phyloP scores from a whole-genome alignment of 352 stramenopile species.

The Phytophthora niederhauseri region DNA sequence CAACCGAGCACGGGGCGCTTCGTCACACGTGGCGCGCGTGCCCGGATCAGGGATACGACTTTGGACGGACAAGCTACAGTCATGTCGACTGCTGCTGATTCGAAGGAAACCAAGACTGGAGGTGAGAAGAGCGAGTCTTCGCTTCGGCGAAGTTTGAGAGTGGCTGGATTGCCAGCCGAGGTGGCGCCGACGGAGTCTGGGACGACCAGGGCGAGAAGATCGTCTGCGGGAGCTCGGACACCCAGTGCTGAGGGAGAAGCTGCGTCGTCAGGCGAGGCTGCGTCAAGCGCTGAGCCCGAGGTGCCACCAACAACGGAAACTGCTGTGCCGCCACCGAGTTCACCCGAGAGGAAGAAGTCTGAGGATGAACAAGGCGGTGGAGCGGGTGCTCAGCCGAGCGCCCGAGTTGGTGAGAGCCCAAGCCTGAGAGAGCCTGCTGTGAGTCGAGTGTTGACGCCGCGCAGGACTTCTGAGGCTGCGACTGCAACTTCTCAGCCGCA shows the following conservation, averaged over 20 bases:
- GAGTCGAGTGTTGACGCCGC: neutral
- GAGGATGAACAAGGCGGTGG: neutral
- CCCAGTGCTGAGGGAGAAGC: neutral
- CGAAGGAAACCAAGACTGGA: neutral
- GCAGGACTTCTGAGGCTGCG: neutral
- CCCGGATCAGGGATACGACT: too few relatives aligned
- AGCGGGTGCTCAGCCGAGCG: neutral
- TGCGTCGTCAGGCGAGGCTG: neutral
- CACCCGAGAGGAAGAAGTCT: neutral
- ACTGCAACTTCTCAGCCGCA: neutral
- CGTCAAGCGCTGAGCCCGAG: neutral
- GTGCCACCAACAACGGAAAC: neutral
- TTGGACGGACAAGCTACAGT: too few relatives aligned
- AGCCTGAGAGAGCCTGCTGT: neutral
- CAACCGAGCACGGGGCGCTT: neutral
- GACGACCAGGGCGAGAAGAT: neutral
- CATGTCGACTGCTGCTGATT: too few relatives aligned
- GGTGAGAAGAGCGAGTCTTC: neutral
- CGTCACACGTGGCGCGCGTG: too few relatives aligned
- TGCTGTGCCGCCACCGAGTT: neutral
- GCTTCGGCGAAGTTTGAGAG: constrained; percentile 2
- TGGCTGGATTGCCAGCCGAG: neutral
- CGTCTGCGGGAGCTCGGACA: neutral
- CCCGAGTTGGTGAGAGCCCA: neutral
- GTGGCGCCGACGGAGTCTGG: neutral